Percentiles rank a stretch among this genome's conserved stretches.
Evolutionary conservation across 176 grass and related monocot species (phyloP).

Genomic region (Hordeum marinum): DNA sequence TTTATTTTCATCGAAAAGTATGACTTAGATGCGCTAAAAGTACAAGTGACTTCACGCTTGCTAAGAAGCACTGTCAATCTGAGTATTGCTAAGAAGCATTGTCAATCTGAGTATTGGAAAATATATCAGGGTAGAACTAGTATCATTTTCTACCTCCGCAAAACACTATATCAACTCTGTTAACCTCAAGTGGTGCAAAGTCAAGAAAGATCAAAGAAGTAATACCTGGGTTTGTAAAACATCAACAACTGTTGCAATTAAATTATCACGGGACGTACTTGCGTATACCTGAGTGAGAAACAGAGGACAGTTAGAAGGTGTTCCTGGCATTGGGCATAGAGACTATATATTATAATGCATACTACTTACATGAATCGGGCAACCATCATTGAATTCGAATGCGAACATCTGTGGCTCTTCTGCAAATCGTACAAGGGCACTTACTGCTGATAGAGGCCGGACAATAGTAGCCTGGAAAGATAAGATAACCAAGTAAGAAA

Average conservation of each 20-base stretch:
- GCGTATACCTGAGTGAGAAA: conserved; percentile 80
- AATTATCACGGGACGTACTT: conserved; percentile 94
- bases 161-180: conserved; percentile 9
- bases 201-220: neutral
- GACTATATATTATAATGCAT: conserved; percentile 6
- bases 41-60: neutral
- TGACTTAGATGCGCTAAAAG: neutral
- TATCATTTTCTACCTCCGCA: conserved; percentile 1
- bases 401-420: conserved; percentile 99
- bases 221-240: conserved; percentile 86
- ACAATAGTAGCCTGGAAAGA: conserved; percentile 80
- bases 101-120: neutral
- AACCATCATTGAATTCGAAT: conserved; percentile 97
- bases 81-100: neutral
- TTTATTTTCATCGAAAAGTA: conserved; percentile 5
- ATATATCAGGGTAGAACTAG: conserved; percentile 11
- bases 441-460: conserved; percentile 76
- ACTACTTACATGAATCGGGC: conserved; percentile 97
- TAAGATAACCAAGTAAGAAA: conserved; percentile 30
- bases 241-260: conserved; percentile 87
- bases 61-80: conserved; percentile 6
- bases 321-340: neutral
- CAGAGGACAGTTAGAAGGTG: conserved; percentile 25
- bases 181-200: conserved; percentile 14
- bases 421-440: conserved; percentile 85